These are phyloP conservation scores for Komagataella pseudopastoris DNA, from an alignment of 805 yeast species.

Conservation along the genomic window DNA sequence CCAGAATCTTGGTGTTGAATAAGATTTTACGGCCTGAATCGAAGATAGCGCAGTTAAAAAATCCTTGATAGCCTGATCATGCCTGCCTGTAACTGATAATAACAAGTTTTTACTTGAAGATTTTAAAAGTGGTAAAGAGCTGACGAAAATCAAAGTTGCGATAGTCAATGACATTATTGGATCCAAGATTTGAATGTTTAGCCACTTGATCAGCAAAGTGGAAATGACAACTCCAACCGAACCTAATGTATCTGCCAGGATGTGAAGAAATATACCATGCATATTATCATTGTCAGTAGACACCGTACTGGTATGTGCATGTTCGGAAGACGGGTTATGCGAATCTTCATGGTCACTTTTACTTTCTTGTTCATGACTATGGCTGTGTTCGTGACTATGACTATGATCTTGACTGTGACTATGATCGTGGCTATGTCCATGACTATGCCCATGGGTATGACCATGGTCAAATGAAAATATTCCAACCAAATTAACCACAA, in stretches of 20 bases:
- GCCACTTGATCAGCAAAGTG: slow-evolving; percentile 56
- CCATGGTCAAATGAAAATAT: slow-evolving; percentile 91
- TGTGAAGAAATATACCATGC: slow-evolving; percentile 90
- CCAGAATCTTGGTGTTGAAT: slow-evolving; percentile 90
- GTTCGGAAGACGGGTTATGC: slow-evolving; percentile 7
- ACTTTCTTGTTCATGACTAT: slow-evolving; percentile 7
- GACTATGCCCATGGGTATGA: slow-evolving; percentile 35
- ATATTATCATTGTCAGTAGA: slow-evolving; percentile 45
- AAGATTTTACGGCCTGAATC: slow-evolving; percentile 72
- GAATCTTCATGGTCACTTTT: slow-evolving; percentile 1
- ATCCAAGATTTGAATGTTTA: slow-evolving; percentile 70
- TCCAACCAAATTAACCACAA: slow-evolving; percentile 83
- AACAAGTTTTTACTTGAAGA: slow-evolving; percentile 69
- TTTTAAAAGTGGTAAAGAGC: slow-evolving; percentile 74
- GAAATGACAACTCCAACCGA: slow-evolving; percentile 95
- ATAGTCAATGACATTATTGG: slow-evolving; percentile 87
- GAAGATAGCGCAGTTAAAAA: slow-evolving; percentile 54
- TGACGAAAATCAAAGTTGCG: slow-evolving; percentile 63
- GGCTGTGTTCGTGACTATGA: slow-evolving; percentile 9
- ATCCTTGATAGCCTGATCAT: slow-evolving; percentile 38
- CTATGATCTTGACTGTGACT: slow-evolving; percentile 8
- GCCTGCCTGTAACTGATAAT: slow-evolving; percentile 35
- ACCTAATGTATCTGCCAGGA: slow-evolving; percentile 91
- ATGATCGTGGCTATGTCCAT: slow-evolving; percentile 24
- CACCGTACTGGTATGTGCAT: slow-evolving; percentile 24